These are phyloP conservation scores for Hippophae gyantsensis DNA, from an alignment of 306 rosid genomes.

Conservation along the genomic window DNA sequence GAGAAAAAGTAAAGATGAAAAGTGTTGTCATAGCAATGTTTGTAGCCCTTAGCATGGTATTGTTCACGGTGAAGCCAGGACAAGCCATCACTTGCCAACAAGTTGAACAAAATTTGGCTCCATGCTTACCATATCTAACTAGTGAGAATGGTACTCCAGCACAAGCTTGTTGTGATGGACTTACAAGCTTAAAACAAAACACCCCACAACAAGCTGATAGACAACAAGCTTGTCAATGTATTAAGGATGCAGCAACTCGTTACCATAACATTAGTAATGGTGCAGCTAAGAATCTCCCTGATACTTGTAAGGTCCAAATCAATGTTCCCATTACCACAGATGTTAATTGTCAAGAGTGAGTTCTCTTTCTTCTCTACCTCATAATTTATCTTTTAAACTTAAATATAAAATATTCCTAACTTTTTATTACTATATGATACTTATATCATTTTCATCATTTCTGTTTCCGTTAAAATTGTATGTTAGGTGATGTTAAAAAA, in stretches of 20 bases:
- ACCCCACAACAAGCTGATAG: slow-evolving; percentile 2
- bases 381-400: no score
- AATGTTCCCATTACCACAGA: slow-evolving; percentile 13
- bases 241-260: background rate
- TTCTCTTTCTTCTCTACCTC: background rate
- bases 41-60: background rate
- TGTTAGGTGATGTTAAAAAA: no score
- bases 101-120: background rate
- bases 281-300: slow-evolving; percentile 12
- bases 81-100: slow-evolving; percentile 12
- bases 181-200: slow-evolving; percentile 6
- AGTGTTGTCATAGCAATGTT: background rate
- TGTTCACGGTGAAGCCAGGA: background rate
- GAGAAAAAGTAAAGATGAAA: slow-evolving; percentile 6
- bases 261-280: background rate
- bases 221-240: slow-evolving; percentile 23
- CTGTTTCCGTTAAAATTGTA: no score
- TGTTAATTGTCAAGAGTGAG: slow-evolving; percentile 17
- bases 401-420: no score
- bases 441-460: no score
- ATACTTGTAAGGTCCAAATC: slow-evolving; percentile 9
- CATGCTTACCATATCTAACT: slow-evolving; percentile 18
- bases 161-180: slow-evolving; percentile 3
- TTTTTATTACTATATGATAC: no score
- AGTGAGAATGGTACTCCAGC: slow-evolving; percentile 1